Evolutionary conservation across 768 basidiomycete genomes (phyloP).

Genomic region (Suillus americanus): DNA sequence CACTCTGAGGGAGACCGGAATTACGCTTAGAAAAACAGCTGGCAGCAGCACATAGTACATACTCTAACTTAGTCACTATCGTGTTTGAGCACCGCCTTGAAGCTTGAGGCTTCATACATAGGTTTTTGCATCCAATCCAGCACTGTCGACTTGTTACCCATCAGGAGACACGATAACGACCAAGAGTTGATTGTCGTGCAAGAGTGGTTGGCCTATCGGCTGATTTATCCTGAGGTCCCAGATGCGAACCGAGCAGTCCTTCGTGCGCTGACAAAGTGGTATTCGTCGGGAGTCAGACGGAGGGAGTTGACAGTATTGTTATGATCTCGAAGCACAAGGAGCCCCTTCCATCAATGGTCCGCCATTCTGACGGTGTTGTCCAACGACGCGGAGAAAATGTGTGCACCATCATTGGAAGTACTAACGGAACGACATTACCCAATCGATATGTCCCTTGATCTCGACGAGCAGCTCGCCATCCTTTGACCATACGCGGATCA

Average conservation of each 20-base stretch:
- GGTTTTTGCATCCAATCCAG: slow-evolving; percentile 71
- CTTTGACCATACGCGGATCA: neutral
- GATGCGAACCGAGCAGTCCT: neutral
- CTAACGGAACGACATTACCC: neutral
- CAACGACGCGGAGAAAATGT: accelerated
- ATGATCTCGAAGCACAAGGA: neutral
- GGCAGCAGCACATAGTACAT: neutral
- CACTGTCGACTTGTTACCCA: slow-evolving; percentile 77
- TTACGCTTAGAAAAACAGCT: too few species aligned
- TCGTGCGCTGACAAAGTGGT: neutral
- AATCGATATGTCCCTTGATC: neutral
- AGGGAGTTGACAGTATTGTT: neutral
- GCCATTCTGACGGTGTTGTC: neutral
- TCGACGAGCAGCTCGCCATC: neutral
- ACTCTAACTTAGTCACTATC: too few species aligned
- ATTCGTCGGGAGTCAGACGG: neutral
- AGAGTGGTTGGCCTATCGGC: slow-evolving; percentile 39
- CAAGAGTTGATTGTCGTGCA: slow-evolving; percentile 80
- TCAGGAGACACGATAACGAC: slow-evolving; percentile 37
- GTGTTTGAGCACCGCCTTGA: slow-evolving; percentile 30
- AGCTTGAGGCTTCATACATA: slow-evolving; percentile 84
- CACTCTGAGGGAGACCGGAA: too few species aligned
- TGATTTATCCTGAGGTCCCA: neutral
- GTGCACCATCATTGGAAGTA: neutral
- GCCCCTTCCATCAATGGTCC: neutral